These are phyloP conservation scores for Stephanodiscus minutulus DNA, from an alignment of 108 stramenopile species.

Conservation along the genomic window DNA sequence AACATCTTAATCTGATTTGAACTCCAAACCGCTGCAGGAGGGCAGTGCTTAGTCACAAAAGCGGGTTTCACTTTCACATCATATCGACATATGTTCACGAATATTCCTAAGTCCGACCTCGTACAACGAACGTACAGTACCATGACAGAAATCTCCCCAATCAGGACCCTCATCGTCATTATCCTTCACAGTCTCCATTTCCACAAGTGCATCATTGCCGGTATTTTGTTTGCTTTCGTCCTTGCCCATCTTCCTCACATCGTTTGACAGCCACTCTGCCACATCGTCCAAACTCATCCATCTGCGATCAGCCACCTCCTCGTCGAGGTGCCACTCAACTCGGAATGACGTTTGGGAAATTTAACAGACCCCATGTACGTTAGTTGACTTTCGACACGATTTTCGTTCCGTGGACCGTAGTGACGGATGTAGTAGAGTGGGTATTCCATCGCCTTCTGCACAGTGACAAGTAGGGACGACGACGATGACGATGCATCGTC, in stretches of 20 bases:
- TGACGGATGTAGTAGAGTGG: slow-evolving; percentile 50
- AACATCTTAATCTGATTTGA: too few relatives aligned
- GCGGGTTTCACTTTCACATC: too few relatives aligned
- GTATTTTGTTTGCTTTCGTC: too few relatives aligned
- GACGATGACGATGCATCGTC: not conserved
- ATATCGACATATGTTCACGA: too few relatives aligned
- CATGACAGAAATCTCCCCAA: slow-evolving; percentile 49
- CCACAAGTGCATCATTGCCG: not conserved
- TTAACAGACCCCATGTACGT: slow-evolving; percentile 46
- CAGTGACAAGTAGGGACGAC: slow-evolving; percentile 7
- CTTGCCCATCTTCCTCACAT: slow-evolving; percentile 10
- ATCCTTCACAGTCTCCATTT: not conserved
- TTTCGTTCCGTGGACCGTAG: slow-evolving; percentile 44
- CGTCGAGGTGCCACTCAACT: slow-evolving; percentile 37
- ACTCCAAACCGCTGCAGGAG: too few relatives aligned
- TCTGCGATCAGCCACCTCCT: slow-evolving; percentile 45
- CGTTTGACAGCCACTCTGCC: slow-evolving; percentile 32
- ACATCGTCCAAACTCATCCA: slow-evolving; percentile 44
- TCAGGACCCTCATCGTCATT: slow-evolving; percentile 14
- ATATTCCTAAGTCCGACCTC: slow-evolving; percentile 23
- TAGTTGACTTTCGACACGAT: slow-evolving; percentile 50
- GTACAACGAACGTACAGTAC: slow-evolving; percentile 43
- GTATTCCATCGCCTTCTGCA: slow-evolving; percentile 38
- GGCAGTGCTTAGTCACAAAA: too few relatives aligned
- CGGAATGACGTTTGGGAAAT: slow-evolving; percentile 23